A percentile compares a stretch with the other conserved stretches of the same genome.
These are phyloP conservation scores for Peribolospora baueri DNA, from an alignment of 768 basidiomycete genomes.

Conservation along the genomic window DNA sequence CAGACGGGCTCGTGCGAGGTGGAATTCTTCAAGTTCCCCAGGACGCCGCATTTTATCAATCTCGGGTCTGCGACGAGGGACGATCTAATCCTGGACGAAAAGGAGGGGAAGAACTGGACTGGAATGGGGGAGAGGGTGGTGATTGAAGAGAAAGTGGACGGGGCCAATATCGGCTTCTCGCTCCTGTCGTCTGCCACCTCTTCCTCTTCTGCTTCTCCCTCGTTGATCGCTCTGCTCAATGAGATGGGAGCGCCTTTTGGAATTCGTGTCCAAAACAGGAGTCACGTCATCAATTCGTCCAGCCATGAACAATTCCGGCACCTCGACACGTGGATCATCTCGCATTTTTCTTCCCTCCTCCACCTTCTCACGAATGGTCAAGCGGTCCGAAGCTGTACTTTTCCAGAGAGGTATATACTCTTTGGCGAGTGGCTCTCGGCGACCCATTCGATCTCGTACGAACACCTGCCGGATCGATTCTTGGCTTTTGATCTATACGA, in stretches of 20 bases:
- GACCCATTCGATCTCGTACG: slow-evolving; percentile 37
- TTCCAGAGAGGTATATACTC: slow-evolving; percentile 33
- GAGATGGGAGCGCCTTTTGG: neutral
- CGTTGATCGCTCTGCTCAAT: no score
- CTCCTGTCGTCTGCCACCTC: slow-evolving; percentile 24
- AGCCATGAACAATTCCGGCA: slow-evolving; percentile 40
- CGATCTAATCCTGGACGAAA: slow-evolving; percentile 20
- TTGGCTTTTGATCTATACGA: slow-evolving; percentile 39
- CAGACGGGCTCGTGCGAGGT: no score
- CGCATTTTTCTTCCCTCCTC: no score
- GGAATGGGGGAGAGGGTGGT: slow-evolving; percentile 16
- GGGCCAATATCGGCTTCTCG: slow-evolving; percentile 43
- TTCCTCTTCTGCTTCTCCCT: no score
- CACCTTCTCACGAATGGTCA: no score
- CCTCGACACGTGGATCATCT: slow-evolving; percentile 29
- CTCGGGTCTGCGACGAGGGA: slow-evolving; percentile 34
- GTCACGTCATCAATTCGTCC: slow-evolving; percentile 32
- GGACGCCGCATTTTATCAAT: slow-evolving; percentile 36
- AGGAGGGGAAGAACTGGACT: no score
- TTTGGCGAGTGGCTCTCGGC: slow-evolving; percentile 42
- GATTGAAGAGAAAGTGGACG: slow-evolving; percentile 42
- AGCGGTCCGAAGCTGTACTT: slow-evolving; percentile 24
- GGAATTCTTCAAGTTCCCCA: slow-evolving; percentile 32
- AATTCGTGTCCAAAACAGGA: slow-evolving; percentile 36
- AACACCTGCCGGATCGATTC: slow-evolving; percentile 31